These are phyloP conservation scores for Rhizoclosmatium globosum DNA, from an alignment of 192 early-diverging fungal species.

Conservation along the genomic window DNA sequence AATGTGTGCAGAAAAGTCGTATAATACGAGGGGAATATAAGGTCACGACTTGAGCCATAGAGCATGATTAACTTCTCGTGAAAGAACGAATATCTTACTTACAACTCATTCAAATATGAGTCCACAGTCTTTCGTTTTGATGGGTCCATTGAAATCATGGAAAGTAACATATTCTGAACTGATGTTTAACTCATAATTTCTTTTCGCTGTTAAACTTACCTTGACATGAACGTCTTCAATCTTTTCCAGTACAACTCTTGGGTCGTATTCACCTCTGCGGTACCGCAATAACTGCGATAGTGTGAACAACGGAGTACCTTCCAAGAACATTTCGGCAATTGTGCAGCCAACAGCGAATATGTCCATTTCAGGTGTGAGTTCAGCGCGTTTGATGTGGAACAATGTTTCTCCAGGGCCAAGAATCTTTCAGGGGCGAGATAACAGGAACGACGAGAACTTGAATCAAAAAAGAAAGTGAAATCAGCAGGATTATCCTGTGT, in stretches of 20 bases:
- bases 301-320: slow-evolving; percentile 91
- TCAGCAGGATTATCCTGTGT: slow-evolving; percentile 90
- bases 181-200: background rate
- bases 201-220: slow-evolving; percentile 48
- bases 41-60: slow-evolving; percentile 61
- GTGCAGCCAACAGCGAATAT: slow-evolving; percentile 88
- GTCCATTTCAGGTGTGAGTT: slow-evolving; percentile 84
- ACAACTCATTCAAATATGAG: slow-evolving; percentile 81
- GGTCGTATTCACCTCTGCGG: slow-evolving; percentile 79
- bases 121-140: slow-evolving; percentile 75
- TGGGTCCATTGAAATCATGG: slow-evolving; percentile 92
- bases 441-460: slow-evolving; percentile 85
- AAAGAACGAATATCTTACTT: slow-evolving; percentile 19
- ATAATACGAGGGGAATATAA: slow-evolving; percentile 80
- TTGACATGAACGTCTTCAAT: slow-evolving; percentile 83
- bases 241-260: slow-evolving; percentile 72
- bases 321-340: slow-evolving; percentile 94
- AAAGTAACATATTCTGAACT: slow-evolving; percentile 70
- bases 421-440: slow-evolving; percentile 97
- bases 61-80: background rate
- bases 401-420: slow-evolving; percentile 70
- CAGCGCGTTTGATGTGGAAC: slow-evolving; percentile 39
- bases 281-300: slow-evolving; percentile 93
- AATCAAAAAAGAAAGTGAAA: slow-evolving; percentile 97
- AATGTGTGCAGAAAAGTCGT: slow-evolving; percentile 72